Base-by-base conservation (phyloP, 192 early-diverging fungal genomes). In the Dimargaris xerosporica region DNA sequence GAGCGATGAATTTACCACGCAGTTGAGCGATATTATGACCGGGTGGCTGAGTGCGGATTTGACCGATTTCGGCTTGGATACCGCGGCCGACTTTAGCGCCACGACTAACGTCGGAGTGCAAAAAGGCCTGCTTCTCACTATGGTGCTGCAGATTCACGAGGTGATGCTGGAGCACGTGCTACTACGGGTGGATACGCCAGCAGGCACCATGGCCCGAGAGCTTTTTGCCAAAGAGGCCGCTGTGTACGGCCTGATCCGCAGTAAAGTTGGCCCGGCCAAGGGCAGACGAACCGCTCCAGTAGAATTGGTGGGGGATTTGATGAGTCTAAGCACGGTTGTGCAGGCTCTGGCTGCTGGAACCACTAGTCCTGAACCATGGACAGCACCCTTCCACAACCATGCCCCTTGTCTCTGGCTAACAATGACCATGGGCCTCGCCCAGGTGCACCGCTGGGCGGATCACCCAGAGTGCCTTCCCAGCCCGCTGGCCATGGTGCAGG, bases 41-140 rank as follows among this genome's bases (percentile, higher is more conserved):
- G 52, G 10, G 21, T 26, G 19, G 11, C 52, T 53, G 2, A 70
- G 72, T 13, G 71, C 77, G 0, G 80, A 81, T 44, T 63, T 84
- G n/a, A 79, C 80, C 41, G 85, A 89, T 55, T 89, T 79, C 67
- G 80, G 74, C 56, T 64, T 89, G 5, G 79, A 87, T 21, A 75
- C 77, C 19, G 67, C 77, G 0, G 77, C 85, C n/a, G 81, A 85
- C 51, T 87, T 80, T 45, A 74, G 78, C 47, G 75, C 78, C 44
- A 65, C 56, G 3, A 74, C 67, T 26, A 73, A 72, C 51, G 72
- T 64, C 2, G 85, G 85, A 0, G 65, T 73, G 42, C 73, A 80
- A 10, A 84, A 84, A 65, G 72, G 75, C 53, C 75, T 72, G 60
- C 76, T 71, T 9, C 74, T 77, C 1, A 63, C 62, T 0, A 45